These are phyloP conservation scores for Chenopodium berlandieri DNA, from an alignment of 148 eudicot genomes.

Conservation along the genomic window DNA sequence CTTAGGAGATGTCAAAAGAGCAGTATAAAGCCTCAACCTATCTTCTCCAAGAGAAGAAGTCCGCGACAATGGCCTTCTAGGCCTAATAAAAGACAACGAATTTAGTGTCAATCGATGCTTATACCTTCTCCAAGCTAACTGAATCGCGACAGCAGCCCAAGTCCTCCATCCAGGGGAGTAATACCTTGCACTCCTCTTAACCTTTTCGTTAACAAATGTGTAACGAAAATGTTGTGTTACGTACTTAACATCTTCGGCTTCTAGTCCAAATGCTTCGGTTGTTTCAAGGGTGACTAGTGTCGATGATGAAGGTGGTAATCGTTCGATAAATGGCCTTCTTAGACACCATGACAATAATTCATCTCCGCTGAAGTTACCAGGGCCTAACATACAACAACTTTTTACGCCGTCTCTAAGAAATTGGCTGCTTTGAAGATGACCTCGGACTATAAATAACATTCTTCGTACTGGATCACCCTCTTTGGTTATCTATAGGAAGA, in stretches of 20 bases:
- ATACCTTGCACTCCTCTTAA: slow-evolving; percentile 85
- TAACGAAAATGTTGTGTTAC: slow-evolving; percentile 90
- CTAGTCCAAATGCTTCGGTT: slow-evolving; percentile 89
- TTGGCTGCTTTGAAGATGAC: slow-evolving; percentile 89
- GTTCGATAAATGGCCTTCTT: slow-evolving; percentile 64
- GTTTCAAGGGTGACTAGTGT: slow-evolving; percentile 76
- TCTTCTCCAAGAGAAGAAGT: slow-evolving; percentile 87
- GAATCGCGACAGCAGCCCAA: slow-evolving; percentile 94
- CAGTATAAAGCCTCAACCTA: slow-evolving; percentile 79
- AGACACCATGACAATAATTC: slow-evolving; percentile 95
- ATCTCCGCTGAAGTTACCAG: slow-evolving; percentile 91
- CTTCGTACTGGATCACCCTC: slow-evolving; percentile 92
- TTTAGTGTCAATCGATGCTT: slow-evolving; percentile 73
- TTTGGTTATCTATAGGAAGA: slow-evolving; percentile 49
- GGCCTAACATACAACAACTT: slow-evolving; percentile 88
- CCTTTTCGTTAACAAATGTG: slow-evolving; percentile 82
- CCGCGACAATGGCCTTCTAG: slow-evolving; percentile 83
- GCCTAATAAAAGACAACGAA: slow-evolving; percentile 89
- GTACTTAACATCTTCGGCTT: slow-evolving; percentile 78
- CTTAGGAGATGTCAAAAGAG: slow-evolving; percentile 88
- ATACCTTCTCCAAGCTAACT: slow-evolving; percentile 89
- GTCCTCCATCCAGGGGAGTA: slow-evolving; percentile 98
- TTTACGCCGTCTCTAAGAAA: slow-evolving; percentile 70
- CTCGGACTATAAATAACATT: slow-evolving; percentile 87
- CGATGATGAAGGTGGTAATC: slow-evolving; percentile 83